A percentile compares a stretch with the other conserved stretches of the same genome.
These are phyloP conservation scores for Massariosphaeria phaeospora DNA, from an alignment of 495 filamentous ascomycete species.

Conservation along the genomic window DNA sequence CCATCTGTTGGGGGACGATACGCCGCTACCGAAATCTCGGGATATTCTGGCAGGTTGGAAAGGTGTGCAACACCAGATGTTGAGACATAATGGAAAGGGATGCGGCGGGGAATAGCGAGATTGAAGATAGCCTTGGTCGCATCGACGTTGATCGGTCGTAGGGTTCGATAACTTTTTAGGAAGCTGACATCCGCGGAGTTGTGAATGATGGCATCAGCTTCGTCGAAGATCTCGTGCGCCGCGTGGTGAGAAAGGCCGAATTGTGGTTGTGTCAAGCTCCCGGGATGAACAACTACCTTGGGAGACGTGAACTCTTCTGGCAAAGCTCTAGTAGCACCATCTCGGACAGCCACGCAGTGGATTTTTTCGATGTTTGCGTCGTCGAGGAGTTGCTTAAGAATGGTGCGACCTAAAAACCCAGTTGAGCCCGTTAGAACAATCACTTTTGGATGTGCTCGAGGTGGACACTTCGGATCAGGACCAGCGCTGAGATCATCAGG, in stretches of 20 bases:
- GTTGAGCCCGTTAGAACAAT: constrained; percentile 31
- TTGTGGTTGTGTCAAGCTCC: constrained; percentile 10
- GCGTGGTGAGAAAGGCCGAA: constrained; percentile 9
- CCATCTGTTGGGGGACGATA: constrained; percentile 6
- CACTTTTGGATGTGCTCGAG: neutral
- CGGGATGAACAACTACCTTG: constrained; percentile 3
- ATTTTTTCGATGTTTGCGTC: neutral
- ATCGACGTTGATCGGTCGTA: constrained; percentile 15
- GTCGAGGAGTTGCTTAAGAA: neutral
- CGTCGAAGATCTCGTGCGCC: neutral
- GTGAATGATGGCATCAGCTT: constrained; percentile 18
- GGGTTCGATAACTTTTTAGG: constrained; percentile 14
- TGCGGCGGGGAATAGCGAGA: constrained; percentile 3
- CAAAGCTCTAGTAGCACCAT: too few relatives aligned
- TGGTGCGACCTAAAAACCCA: constrained; percentile 18
- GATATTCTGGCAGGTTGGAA: neutral
- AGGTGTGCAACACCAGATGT: constrained; percentile 31
- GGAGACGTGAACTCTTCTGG: neutral
- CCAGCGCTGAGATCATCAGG: too few relatives aligned
- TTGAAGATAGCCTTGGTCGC: constrained; percentile 6
- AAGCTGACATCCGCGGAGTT: constrained; percentile 8
- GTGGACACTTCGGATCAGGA: neutral
- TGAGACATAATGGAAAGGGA: constrained; percentile 30
- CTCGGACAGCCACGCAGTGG: constrained; percentile 8
- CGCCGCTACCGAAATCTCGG: neutral